A percentile compares a stretch with the other conserved stretches of the same genome.
These are phyloP conservation scores for Suhomyces kunorum DNA, from an alignment of 1,139 yeast species.

Conservation along the genomic window DNA sequence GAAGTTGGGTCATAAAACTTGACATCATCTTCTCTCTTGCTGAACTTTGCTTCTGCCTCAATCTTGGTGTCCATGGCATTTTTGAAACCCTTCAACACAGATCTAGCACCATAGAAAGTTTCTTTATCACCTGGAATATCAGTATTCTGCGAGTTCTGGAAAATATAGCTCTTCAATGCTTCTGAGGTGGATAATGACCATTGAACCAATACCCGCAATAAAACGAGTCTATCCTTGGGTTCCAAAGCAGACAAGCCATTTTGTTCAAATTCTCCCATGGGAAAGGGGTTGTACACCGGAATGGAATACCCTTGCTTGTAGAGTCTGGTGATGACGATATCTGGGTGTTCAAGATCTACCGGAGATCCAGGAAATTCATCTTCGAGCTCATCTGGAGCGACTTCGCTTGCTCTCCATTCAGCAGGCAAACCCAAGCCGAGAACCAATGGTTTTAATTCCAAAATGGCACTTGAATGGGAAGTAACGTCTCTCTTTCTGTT, in stretches of 20 bases:
- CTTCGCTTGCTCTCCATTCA: constrained; percentile 20
- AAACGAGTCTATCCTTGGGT: constrained; percentile 49
- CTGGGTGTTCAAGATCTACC: constrained; percentile 43
- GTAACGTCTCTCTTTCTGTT: constrained; percentile 43
- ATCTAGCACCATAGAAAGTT: constrained; percentile 44
- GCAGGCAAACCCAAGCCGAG: constrained; percentile 23
- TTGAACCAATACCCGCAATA: constrained; percentile 47
- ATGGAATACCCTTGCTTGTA: constrained; percentile 9
- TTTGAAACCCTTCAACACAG: constrained; percentile 40
- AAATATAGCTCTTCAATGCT: constrained; percentile 40
- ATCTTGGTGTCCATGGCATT: constrained; percentile 34
- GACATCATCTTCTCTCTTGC: constrained; percentile 32
- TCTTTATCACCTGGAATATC: constrained; percentile 50
- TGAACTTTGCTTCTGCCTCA: constrained; percentile 35
- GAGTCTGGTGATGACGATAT: constrained; percentile 27
- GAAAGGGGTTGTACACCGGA: constrained; percentile 34
- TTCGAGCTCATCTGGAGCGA: constrained; percentile 14
- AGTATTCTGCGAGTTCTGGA: constrained; percentile 32
- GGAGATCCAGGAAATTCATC: constrained; percentile 21
- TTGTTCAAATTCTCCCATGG: constrained; percentile 40
- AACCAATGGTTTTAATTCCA: constrained; percentile 41
- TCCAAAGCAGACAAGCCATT: constrained; percentile 46
- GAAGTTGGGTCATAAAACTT: constrained; percentile 46
- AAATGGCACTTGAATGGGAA: constrained; percentile 36
- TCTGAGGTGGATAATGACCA: constrained; percentile 54